Percentiles rank a stretch among this genome's conserved stretches.
Evolutionary conservation across 768 basidiomycete species (phyloP).

Genomic region (Lentinula lateritia): DNA sequence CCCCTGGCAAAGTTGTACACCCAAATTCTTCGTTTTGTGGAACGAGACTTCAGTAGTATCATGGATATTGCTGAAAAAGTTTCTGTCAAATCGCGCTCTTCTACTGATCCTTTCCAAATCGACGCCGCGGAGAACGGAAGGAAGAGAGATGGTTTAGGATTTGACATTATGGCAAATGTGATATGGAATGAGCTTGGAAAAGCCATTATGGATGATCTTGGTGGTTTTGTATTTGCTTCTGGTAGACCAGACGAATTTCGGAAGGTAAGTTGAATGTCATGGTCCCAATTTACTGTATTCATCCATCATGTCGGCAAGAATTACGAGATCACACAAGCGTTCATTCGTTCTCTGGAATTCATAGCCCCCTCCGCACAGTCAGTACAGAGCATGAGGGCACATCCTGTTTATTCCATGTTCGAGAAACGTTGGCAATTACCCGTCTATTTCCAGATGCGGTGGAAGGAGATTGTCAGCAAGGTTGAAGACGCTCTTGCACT

Average conservation of each 20-base stretch:
- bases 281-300: slow-evolving; percentile 2
- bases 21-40: slow-evolving; percentile 74
- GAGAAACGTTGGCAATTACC: slow-evolving; percentile 91
- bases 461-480: slow-evolving; percentile 85
- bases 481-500: slow-evolving; percentile 64
- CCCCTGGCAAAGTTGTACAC: slow-evolving; percentile 77
- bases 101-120: background rate
- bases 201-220: slow-evolving; percentile 82
- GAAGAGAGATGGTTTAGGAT: slow-evolving; percentile 34
- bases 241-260: slow-evolving; percentile 89
- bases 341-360: slow-evolving; percentile 76
- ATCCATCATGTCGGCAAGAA: slow-evolving; percentile 42
- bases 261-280: slow-evolving; percentile 44
- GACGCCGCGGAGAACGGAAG: slow-evolving; percentile 6
- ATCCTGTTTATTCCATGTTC: slow-evolving; percentile 68
- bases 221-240: slow-evolving; percentile 79
- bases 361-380: slow-evolving; percentile 73
- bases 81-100: slow-evolving; percentile 37
- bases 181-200: slow-evolving; percentile 83
- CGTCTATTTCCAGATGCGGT: slow-evolving; percentile 93
- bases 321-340: slow-evolving; percentile 77
- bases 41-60: slow-evolving; percentile 65
- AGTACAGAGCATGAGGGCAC: slow-evolving; percentile 65
- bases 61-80: slow-evolving; percentile 75
- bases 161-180: slow-evolving; percentile 83